Evolutionary conservation across 1,284 basidiomycete genomes (phyloP), one percentile per base, ranked within the genome.

Genomic region (Irpex sp.): DNA sequence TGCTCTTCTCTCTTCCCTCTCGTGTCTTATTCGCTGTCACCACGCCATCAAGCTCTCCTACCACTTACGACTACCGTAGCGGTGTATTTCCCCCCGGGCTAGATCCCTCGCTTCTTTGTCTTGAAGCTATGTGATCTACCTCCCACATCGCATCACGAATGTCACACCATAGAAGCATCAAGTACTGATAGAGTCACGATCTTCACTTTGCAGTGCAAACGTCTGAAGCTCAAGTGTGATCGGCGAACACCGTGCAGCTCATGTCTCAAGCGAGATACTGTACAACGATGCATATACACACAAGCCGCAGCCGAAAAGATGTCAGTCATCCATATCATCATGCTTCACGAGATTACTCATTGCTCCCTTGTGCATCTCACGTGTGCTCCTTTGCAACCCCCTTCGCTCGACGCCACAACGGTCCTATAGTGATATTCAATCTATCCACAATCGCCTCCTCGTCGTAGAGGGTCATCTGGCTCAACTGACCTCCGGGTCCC

Each of bases 221-320:
- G 91, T 7, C 81, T 93, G 59, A 93, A 93, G 70, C 81, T 93
- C 60, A 91, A 88, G 75, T 93, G 91, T 72, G 91, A 93, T 76
- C 80, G 91, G 58, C 82, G 87, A 21, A 85, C 81, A 1, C 91
- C 91, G 0, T 93, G 91, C 68, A 85, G 85, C 2, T 88, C 86
- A 31, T 93, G 91, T 68, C 79, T 85, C 36, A 93, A 93, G 72
- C 86, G 91, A 63, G 88, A 91, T 70, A 91, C 89, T 0, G 82
- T 89, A 6, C 75, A 79, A 1, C 80, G 88, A 67, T 93, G 91
- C 69, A 80, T 88, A 7, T 93, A 93, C 73, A 91, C 90, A 0
- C 85, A 89, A 47, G 91, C 89, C 4, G 91, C 91, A 0, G 85
- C 88, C 15, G 91, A 93, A 77, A 93, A 93, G 82, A 87, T 93